Evolutionary conservation across 2,329 filamentous ascomycete genomes (phyloP).

Genomic region (Cladosporium halotolerans): DNA sequence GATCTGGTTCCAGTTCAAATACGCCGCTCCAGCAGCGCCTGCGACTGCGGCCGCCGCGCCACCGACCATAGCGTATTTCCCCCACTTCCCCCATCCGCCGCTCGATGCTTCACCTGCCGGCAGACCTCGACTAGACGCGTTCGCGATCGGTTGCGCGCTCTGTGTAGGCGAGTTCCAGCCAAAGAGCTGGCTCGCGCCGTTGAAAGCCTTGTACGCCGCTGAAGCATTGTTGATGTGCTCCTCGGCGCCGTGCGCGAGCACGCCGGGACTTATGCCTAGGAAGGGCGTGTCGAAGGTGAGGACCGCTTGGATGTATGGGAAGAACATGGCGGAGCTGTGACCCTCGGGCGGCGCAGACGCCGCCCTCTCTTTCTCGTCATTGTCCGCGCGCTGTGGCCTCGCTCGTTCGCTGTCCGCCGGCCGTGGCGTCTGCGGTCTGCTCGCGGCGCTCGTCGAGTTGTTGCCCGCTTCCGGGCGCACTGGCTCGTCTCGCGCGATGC

Average conservation of each 20-base stretch:
- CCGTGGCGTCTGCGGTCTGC: slow-evolving; percentile 7
- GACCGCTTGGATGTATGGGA: slow-evolving; percentile 84
- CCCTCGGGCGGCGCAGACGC: slow-evolving; percentile 17
- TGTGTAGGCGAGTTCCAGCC: slow-evolving; percentile 36
- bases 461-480: slow-evolving; percentile 14
- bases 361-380: slow-evolving; percentile 8
- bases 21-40: slow-evolving; percentile 77
- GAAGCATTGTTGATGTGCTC: slow-evolving; percentile 72
- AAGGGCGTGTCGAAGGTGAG: slow-evolving; percentile 94
- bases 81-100: slow-evolving; percentile 68
- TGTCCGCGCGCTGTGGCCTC: slow-evolving; percentile 3
- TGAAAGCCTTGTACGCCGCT: slow-evolving; percentile 62
- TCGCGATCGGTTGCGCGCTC: slow-evolving; percentile 18
- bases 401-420: not conserved
- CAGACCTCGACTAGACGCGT: slow-evolving; percentile 26
- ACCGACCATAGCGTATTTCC: slow-evolving; percentile 76
- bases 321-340: slow-evolving; percentile 59
- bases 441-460: slow-evolving; percentile 2
- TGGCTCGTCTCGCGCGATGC: slow-evolving; percentile 62
- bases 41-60: slow-evolving; percentile 75
- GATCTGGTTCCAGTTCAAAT: slow-evolving; percentile 76
- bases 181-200: slow-evolving; percentile 54
- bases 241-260: slow-evolving; percentile 82
- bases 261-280: slow-evolving; percentile 70
- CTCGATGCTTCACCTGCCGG: slow-evolving; percentile 26